Evolutionary conservation across 306 rosid species (phyloP), one percentile per base, ranked within the genome.

Genomic region (Biancaea sappan): DNA sequence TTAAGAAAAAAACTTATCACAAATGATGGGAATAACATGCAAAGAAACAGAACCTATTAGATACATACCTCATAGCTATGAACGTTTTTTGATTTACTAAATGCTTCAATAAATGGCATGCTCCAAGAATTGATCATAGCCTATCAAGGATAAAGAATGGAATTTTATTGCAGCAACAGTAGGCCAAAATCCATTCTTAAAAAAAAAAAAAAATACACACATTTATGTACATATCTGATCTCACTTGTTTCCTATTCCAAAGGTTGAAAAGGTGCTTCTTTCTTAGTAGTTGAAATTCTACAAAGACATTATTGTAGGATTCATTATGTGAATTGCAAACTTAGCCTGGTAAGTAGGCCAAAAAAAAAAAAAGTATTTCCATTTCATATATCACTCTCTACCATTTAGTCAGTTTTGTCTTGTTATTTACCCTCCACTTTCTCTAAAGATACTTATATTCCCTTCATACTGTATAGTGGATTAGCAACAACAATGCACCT

Each of bases 111-210:
- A 79, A 89, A 94, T 74, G 96, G 89, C 46, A 35, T 56, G 24
- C 86, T 88, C 98, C 98, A 94, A 65, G 98, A 94, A 53, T 90
- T 77, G 63, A 83, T 68, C 98, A 91, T 83, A 68, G 60, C 86
- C 97, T 94, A 84, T 54, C 64, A 86, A 75, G 68, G 76, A 80
- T 28, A 80, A 48, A 74, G 32, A 59, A 60, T 24, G 3, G 50
- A 71, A 60, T 43, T 24, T 72, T 25, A 56, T 56, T 61, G 66
- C 65, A 81, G 59, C 67, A 31, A 73, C 22, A 71, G 50, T 41
- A 62, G 74, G 18, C 66, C 66, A 80, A 79, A 76, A 52, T 64
- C 40, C 80, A 51, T 65, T 50, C 25, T 4, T 68, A 37, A 44
- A 48, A 25, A 44, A 53, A 16, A 31, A 31, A 31, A 69, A 67